phyloP scores from a whole-genome alignment of 2,329 filamentous ascomycete species.

The Xylaria polymorpha region DNA sequence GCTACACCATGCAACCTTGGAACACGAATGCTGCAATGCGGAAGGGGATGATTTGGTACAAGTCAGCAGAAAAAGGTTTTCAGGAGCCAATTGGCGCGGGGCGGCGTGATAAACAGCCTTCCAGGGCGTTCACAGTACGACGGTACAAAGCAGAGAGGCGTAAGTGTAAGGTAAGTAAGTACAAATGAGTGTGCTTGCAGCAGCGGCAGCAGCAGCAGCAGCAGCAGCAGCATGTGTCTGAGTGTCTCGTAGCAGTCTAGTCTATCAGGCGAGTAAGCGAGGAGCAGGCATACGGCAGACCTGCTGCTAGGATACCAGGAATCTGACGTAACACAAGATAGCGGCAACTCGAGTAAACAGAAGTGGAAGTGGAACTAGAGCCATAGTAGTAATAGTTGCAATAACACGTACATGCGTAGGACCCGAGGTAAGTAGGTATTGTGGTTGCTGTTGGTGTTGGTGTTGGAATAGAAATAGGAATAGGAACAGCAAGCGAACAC shows the following conservation, averaged over 20 bases:
- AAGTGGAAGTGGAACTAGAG: not conserved
- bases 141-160: slow-evolving; percentile 3
- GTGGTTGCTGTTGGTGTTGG: not conserved
- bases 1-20: slow-evolving; percentile 37
- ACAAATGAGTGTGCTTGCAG: slow-evolving; percentile 13
- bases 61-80: slow-evolving; percentile 16
- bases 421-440: not conserved
- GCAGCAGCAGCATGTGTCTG: slow-evolving; percentile 4
- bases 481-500: slow-evolving; percentile 22
- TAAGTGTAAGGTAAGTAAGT: not conserved
- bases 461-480: not conserved
- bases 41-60: slow-evolving; percentile 21
- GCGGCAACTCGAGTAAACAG: slow-evolving; percentile 15
- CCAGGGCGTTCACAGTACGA: slow-evolving; percentile 20
- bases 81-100: slow-evolving; percentile 34
- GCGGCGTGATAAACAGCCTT: slow-evolving; percentile 9
- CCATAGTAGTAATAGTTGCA: not conserved
- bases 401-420: slow-evolving; percentile 13
- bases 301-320: not conserved
- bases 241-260: slow-evolving; percentile 6
- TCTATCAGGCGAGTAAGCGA: slow-evolving; percentile 10
- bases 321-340: slow-evolving; percentile 22
- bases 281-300: slow-evolving; percentile 13
- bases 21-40: slow-evolving; percentile 10
- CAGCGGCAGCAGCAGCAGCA: too few relatives aligned